Percentiles rank a stretch among this genome's conserved stretches.
Conservation (phyloP, 2,329 filamentous ascomycete species). For the Neodidymelliopsis sp. region DNA sequence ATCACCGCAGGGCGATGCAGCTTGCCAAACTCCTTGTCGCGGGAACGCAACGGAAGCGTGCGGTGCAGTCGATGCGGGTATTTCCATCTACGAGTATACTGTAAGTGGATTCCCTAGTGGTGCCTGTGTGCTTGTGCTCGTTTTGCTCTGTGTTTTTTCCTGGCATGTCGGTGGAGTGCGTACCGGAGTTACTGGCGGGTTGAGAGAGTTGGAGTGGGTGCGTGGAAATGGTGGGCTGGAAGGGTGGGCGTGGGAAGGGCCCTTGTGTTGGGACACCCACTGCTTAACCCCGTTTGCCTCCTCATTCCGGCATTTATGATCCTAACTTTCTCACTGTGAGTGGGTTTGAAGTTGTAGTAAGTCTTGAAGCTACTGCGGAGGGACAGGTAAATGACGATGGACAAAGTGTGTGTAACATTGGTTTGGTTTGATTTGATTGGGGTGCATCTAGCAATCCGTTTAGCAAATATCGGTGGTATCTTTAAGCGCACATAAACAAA, state of each 20-base stretch:
- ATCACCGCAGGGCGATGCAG: background rate
- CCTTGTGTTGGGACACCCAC: slow-evolving; percentile 7
- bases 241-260: slow-evolving; percentile 7
- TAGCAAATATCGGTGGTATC: too few relatives aligned
- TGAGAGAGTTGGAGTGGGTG: background rate
- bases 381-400: too few relatives aligned
- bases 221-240: background rate
- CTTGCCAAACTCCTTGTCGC: background rate
- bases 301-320: too few relatives aligned
- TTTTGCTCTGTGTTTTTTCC: slow-evolving; percentile 7
- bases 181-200: background rate
- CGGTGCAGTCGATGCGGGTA: background rate
- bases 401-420: too few relatives aligned
- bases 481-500: too few relatives aligned
- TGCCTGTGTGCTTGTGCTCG: slow-evolving; percentile 18
- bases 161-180: background rate
- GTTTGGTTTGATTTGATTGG: too few relatives aligned
- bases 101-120: slow-evolving; percentile 19
- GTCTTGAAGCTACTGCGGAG: too few relatives aligned
- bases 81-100: slow-evolving; percentile 20
- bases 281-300: background rate
- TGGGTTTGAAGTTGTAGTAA: too few relatives aligned
- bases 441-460: too few relatives aligned
- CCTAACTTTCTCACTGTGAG: too few relatives aligned
- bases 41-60: slow-evolving; percentile 9